These are phyloP conservation scores for Fusarium fujikuroi DNA, from an alignment of 2,329 filamentous ascomycete genomes.

Conservation along the genomic window DNA sequence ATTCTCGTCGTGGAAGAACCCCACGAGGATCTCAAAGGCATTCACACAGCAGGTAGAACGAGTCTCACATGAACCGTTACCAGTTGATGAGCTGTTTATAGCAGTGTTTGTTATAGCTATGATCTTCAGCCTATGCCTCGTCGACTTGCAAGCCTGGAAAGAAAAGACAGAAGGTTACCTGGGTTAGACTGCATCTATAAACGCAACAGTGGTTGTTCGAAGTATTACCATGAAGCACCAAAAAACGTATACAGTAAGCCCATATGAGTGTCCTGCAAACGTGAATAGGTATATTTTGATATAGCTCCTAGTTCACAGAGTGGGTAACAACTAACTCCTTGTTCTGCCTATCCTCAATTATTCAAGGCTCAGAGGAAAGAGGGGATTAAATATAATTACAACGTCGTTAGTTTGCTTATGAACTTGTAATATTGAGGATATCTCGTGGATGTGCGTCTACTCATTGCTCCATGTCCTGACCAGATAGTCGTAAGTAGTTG, in stretches of 20 bases:
- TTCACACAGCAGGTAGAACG: background rate
- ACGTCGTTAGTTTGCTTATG: background rate
- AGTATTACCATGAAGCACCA: background rate
- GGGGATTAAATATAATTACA: background rate
- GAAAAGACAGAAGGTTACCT: background rate
- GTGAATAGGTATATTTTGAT: background rate
- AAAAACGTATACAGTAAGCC: background rate
- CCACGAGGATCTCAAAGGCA: background rate
- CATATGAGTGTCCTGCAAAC: constrained; percentile 1
- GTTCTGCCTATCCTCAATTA: background rate
- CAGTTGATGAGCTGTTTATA: background rate
- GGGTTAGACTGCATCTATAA: background rate
- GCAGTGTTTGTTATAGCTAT: background rate
- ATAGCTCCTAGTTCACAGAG: constrained; percentile 10
- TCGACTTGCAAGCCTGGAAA: background rate
- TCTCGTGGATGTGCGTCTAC: background rate
- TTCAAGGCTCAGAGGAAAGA: background rate
- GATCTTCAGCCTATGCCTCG: background rate
- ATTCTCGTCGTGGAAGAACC: constrained; percentile 31
- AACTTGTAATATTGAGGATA: background rate
- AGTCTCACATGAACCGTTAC: too few relatives aligned
- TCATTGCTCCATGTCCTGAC: background rate
- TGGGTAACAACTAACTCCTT: background rate
- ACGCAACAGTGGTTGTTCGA: constrained; percentile 8
- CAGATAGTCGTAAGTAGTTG: background rate